A percentile compares a stretch with the other conserved stretches of the same genome.
These are phyloP conservation scores for Trypanosoma conorhini DNA, from an alignment of 208 protist species.

Conservation along the genomic window DNA sequence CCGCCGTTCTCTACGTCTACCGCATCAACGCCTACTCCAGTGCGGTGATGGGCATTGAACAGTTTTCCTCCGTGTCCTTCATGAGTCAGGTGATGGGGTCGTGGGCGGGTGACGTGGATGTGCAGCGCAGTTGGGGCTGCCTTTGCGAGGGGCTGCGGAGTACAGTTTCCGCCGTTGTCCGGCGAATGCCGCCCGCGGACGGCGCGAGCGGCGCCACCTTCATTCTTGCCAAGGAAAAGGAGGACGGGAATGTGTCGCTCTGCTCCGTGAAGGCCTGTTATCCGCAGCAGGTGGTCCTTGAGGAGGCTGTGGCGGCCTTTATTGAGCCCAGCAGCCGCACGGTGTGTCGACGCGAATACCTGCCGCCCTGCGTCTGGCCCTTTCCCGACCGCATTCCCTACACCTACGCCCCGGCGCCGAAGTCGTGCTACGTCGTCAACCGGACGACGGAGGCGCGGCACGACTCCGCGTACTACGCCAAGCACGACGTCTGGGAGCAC, in stretches of 20 bases:
- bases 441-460: constrained; percentile 28
- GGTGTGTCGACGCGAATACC: constrained; percentile 39
- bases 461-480: constrained; percentile 27
- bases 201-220: not conserved
- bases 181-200: not conserved
- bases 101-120: constrained; percentile 19
- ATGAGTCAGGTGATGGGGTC: constrained; percentile 23
- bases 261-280: constrained; percentile 25
- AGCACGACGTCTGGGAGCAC: constrained; percentile 28
- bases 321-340: constrained; percentile 27
- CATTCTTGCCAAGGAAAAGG: constrained; percentile 23
- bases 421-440: constrained; percentile 19
- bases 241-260: constrained; percentile 13
- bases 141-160: constrained; percentile 30
- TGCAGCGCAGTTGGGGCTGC: constrained; percentile 29
- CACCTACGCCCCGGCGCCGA: constrained; percentile 29
- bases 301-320: constrained; percentile 16
- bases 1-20: constrained; percentile 47
- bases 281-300: constrained; percentile 8
- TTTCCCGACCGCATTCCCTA: constrained; percentile 45
- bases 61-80: constrained; percentile 25
- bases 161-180: constrained; percentile 9
- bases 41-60: constrained; percentile 36
- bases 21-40: constrained; percentile 54
- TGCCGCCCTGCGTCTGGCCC: constrained; percentile 38